Conservation (phyloP, 495 filamentous ascomycete species). For the Penicillium robsamsonii region DNA sequence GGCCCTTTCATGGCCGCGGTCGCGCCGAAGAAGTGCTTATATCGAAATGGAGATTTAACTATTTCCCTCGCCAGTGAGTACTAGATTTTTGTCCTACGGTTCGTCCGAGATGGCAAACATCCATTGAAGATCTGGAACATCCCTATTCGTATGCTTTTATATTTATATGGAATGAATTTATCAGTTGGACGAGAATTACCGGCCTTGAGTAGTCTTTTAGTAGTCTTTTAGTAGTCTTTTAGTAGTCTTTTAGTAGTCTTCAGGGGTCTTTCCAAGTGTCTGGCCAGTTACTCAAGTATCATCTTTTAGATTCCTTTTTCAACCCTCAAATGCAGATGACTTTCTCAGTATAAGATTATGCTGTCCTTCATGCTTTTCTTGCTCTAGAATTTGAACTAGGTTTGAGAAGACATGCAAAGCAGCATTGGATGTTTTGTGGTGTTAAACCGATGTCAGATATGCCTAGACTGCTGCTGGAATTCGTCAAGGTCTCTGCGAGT, state of each 20-base stretch:
- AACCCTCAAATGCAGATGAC: too few species aligned
- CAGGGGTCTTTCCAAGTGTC: too few species aligned
- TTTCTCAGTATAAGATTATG: too few species aligned
- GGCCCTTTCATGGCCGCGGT: slow-evolving; percentile 77
- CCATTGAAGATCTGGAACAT: slow-evolving; percentile 42
- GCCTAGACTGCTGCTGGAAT: neutral
- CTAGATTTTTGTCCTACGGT: slow-evolving; percentile 49
- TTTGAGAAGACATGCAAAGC: neutral
- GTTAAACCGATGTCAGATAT: too few species aligned
- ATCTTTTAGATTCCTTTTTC: too few species aligned
- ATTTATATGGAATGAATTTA: neutral
- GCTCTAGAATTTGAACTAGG: neutral
- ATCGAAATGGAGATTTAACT: slow-evolving; percentile 36
- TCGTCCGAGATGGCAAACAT: slow-evolving; percentile 43
- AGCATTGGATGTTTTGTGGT: neutral
- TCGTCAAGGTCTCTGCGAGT: neutral
- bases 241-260: too few species aligned
- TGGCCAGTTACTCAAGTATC: too few species aligned
- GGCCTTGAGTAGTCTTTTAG: too few species aligned
- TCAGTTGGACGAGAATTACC: neutral
- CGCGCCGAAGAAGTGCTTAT: slow-evolving; percentile 89
- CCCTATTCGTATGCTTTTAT: slow-evolving; percentile 1
- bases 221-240: too few species aligned
- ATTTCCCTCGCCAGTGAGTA: slow-evolving; percentile 43
- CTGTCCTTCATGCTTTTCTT: neutral